phyloP scores from a whole-genome alignment of 768 basidiomycete species.

The Auricularia auricula-judae region DNA sequence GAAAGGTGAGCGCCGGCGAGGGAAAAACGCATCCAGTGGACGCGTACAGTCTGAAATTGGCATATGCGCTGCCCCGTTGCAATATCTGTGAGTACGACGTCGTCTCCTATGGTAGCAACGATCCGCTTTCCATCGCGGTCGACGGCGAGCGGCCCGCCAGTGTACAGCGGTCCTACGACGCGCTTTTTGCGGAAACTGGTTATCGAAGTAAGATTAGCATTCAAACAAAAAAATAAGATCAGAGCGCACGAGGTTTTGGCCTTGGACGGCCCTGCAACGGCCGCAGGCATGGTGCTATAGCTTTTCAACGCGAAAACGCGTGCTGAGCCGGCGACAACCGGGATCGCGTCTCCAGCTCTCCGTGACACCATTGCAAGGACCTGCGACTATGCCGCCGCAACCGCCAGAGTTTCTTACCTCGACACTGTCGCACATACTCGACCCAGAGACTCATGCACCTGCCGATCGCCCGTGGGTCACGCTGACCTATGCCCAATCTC shows the following conservation, averaged over 20 bases:
- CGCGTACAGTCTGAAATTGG: conserved; percentile 64
- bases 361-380: too few relatives aligned
- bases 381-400: too few relatives aligned
- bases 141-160: conserved; percentile 74
- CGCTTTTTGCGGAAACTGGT: conserved; percentile 65
- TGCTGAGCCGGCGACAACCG: background rate
- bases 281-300: background rate
- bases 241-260: background rate
- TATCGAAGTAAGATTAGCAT: background rate
- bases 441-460: background rate
- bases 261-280: background rate
- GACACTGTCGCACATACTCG: conserved; percentile 3
- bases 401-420: conserved; percentile 5
- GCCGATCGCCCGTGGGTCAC: conserved; percentile 51
- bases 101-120: conserved; percentile 79
- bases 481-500: conserved; percentile 74
- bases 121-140: conserved; percentile 69
- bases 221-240: background rate
- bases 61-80: conserved; percentile 62
- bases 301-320: background rate
- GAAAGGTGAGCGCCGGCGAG: conserved; percentile 2
- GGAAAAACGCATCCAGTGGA: too few relatives aligned
- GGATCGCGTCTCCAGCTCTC: background rate
- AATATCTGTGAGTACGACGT: conserved; percentile 76
- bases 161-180: conserved; percentile 72